Conservation (phyloP, 805 yeast genomes). For the Candida broadrunensis region DNA sequence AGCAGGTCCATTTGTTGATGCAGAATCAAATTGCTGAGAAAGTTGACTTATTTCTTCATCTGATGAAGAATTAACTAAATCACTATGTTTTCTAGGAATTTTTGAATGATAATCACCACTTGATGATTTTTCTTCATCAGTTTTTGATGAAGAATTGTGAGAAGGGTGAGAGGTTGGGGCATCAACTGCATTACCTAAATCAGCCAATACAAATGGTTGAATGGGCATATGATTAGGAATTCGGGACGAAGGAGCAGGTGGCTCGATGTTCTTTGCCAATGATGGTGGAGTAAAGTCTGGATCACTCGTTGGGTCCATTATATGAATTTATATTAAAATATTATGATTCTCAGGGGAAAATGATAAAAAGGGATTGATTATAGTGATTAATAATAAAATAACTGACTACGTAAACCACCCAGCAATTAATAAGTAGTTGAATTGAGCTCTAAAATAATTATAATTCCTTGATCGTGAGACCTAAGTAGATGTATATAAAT, state of each 20-base stretch:
- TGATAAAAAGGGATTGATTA: too few relatives aligned
- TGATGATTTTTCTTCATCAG: conserved; percentile 7
- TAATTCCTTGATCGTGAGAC: too few relatives aligned
- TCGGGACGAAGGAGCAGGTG: conserved; percentile 62
- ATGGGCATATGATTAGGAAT: conserved; percentile 78
- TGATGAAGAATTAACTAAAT: conserved; percentile 41
- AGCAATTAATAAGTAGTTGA: too few relatives aligned
- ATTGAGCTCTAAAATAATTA: too few relatives aligned
- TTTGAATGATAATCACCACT: conserved; percentile 26
- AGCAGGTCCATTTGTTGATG: neutral
- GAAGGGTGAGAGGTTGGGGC: conserved; percentile 63
- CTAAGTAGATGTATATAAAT: too few relatives aligned
- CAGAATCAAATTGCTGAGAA: conserved; percentile 3
- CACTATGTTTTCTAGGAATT: conserved; percentile 58
- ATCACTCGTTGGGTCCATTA: conserved; percentile 91
- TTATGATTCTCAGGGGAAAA: too few relatives aligned
- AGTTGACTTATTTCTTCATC: conserved; percentile 38
- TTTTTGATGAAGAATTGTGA: conserved; percentile 3
- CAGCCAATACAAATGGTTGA: conserved; percentile 76
- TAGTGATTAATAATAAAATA: too few relatives aligned
- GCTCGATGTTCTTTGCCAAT: conserved; percentile 55
- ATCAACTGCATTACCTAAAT: conserved; percentile 65
- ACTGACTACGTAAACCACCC: too few relatives aligned
- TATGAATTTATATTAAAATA: too few relatives aligned
- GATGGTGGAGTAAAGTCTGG: conserved; percentile 89